Base-by-base conservation (phyloP, 208 protist species). In the Tritrichomonas musculus region DNA sequence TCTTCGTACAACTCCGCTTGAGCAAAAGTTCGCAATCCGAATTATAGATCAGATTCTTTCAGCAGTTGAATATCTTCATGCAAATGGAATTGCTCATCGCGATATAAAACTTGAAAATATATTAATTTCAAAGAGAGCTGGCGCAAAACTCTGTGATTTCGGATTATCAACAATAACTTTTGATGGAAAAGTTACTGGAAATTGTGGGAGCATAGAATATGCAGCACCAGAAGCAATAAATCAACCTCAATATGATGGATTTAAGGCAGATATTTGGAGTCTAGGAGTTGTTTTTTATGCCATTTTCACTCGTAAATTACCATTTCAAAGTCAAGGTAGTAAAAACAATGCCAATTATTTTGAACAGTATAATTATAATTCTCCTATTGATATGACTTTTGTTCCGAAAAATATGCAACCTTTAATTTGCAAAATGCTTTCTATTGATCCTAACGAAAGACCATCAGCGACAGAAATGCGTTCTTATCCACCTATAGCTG, bases 101-200 rank as follows among this genome's bases (percentile, higher is more conserved):
- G 77, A 88, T 50, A 88, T 88, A 3, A 88, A 88, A 50, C 44
- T 88, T 0, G 77, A 88, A 27, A 88, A 88, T 39, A 88, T 88
- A 60, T 39, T 88, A 33, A 57, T 88, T 13, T 39, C 77, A n/a
- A 53, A 17, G 17, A 33, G 8, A 1, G n/a, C 44, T 9, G 77
- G 44, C 27, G 9, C 47, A 33, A 88, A 88, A 30, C 44, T 88
- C 20, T 55, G 41, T 20, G 77, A 88, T 49, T 88, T 88, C 30
- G 77, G 77, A 20, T 55, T 88, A 30, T 41, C 77, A 41, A 57
- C 77, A 5, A 57, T 88, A 44, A 88, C 77, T 33, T 88, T 30
- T 33, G 77, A 88, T 57, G 77, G 77, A 57, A 53, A 33, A 20
- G 47, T 88, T 44, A 33, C 0, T 33, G 77, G 47, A 13, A 88